Percentiles rank a stretch among this genome's conserved stretches.
phyloP scores from a whole-genome alignment of 2,329 filamentous ascomycete genomes.

The Aspergillus quadricinctus region DNA sequence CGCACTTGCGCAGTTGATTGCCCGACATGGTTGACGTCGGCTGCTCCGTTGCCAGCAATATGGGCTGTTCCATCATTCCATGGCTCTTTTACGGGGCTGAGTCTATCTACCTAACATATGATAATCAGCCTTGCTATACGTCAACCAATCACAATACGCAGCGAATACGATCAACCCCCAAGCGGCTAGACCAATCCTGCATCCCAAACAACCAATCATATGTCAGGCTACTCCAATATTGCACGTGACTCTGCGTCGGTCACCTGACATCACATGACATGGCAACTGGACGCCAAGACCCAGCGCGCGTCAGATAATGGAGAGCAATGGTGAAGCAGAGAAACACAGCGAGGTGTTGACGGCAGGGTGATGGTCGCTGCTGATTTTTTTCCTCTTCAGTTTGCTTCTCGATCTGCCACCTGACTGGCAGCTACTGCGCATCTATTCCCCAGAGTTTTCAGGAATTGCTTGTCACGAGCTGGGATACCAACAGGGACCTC shows the following conservation, averaged over 20 bases:
- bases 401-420: neutral
- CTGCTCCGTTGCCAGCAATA: neutral
- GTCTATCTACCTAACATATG: too few species aligned
- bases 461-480: neutral
- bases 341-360: neutral
- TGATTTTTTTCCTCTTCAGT: neutral
- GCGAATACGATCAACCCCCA: neutral
- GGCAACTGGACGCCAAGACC: constrained; percentile 10
- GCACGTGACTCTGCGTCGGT: neutral
- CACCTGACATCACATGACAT: constrained; percentile 15
- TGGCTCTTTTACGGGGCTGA: neutral
- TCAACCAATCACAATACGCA: neutral
- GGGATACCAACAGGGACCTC: neutral
- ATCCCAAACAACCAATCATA: neutral
- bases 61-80: neutral
- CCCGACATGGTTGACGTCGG: neutral
- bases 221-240: too few species aligned
- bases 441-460: neutral
- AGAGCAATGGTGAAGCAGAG: neutral
- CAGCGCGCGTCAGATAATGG: constrained; percentile 10
- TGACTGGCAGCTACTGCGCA: neutral
- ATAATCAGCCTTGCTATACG: too few species aligned
- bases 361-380: neutral
- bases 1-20: neutral
- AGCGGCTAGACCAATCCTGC: neutral